Conservation (phyloP, 2,329 filamentous ascomycete species). For the Chrysosporium keratinophilum region DNA sequence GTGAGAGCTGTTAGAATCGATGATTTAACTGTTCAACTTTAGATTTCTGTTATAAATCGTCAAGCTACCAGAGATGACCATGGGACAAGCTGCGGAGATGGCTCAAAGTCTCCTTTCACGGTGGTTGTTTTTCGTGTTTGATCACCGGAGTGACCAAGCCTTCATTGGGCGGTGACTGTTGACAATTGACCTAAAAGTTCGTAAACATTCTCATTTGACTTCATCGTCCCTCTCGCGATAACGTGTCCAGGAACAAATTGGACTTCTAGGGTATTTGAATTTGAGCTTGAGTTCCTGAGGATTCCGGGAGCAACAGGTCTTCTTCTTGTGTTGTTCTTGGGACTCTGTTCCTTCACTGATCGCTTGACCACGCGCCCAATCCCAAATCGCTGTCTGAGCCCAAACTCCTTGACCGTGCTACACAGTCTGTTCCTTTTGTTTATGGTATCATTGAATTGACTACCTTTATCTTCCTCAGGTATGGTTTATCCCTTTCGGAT, state of each 20-base stretch:
- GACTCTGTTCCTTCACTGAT: background rate
- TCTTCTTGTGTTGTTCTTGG: background rate
- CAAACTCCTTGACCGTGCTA: background rate
- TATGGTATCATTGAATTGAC: background rate
- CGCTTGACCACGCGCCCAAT: conserved; percentile 1
- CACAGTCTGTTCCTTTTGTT: background rate
- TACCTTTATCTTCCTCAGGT: background rate
- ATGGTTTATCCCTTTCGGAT: background rate
- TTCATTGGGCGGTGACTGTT: conserved; percentile 11
- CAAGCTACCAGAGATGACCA: background rate
- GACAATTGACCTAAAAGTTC: background rate
- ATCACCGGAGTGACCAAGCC: conserved; percentile 8
- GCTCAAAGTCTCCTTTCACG: background rate
- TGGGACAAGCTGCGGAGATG: background rate
- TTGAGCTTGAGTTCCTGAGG: background rate
- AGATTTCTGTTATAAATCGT: background rate
- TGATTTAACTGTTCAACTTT: background rate
- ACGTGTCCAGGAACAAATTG: background rate
- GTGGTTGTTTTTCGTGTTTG: background rate
- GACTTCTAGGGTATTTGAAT: background rate
- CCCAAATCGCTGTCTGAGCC: background rate
- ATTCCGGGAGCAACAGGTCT: background rate
- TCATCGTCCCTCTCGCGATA: background rate
- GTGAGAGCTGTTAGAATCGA: background rate
- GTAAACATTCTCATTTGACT: background rate